phyloP scores from a whole-genome alignment of 805 yeast genomes.

The Naumovozyma castellii region DNA sequence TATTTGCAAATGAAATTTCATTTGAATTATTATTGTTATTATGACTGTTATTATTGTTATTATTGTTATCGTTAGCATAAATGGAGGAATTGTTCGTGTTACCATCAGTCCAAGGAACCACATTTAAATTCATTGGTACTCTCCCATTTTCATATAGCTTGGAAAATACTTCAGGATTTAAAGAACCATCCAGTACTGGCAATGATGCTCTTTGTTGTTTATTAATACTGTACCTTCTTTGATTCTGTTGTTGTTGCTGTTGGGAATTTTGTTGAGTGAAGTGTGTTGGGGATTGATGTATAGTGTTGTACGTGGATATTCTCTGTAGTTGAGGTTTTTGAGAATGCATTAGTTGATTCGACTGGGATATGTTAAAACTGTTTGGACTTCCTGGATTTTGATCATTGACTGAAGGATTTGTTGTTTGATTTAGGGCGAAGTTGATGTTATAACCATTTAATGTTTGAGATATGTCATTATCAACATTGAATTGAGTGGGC shows the following conservation, averaged over 20 bases:
- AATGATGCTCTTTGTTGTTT: constrained; percentile 23
- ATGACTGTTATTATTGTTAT: not conserved
- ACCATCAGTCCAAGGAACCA: constrained; percentile 10
- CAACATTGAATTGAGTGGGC: constrained; percentile 9
- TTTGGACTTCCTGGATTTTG: not conserved
- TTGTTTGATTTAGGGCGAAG: too few relatives aligned
- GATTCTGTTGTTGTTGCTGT: not conserved
- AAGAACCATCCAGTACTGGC: constrained; percentile 19
- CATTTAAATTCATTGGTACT: constrained; percentile 6
- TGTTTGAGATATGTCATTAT: constrained; percentile 18
- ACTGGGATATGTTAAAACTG: not conserved
- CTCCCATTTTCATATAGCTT: constrained; percentile 14
- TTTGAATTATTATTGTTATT: too few relatives aligned
- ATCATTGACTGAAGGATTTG: too few relatives aligned
- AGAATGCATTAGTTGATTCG: not conserved
- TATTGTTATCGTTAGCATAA: not conserved
- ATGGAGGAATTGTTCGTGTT: not conserved
- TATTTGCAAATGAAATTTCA: not conserved
- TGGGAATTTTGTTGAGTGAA: not conserved
- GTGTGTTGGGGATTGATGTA: not conserved
- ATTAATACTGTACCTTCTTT: constrained; percentile 16
- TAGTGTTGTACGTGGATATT: not conserved
- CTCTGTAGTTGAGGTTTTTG: not conserved
- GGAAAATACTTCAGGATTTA: constrained; percentile 15
- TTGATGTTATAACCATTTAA: constrained; percentile 20